Evolutionary conservation across 1,284 basidiomycete genomes (phyloP).

Genomic region (Mixia osmundae): DNA sequence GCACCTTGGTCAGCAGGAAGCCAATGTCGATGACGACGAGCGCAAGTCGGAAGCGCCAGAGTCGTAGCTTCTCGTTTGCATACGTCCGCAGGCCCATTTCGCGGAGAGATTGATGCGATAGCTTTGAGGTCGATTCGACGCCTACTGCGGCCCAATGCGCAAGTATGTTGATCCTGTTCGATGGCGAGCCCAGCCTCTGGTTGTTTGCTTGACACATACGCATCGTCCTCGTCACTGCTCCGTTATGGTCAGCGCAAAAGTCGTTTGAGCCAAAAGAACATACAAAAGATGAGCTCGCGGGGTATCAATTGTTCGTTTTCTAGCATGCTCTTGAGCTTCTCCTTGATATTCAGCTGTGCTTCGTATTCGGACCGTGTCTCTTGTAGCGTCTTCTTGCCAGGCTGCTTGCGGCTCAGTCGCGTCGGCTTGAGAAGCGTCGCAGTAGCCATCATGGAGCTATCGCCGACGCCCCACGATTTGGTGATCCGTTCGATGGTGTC

Average conservation of each 20-base stretch:
- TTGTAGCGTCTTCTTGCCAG: background rate
- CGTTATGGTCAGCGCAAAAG: conserved; percentile 39
- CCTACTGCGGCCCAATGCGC: conserved; percentile 28
- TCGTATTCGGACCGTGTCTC: conserved; percentile 19
- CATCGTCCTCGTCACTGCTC: conserved; percentile 59
- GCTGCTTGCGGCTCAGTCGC: conserved; percentile 11
- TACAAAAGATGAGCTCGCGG: conserved; percentile 15
- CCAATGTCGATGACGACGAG: conserved; percentile 25
- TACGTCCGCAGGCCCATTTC: conserved; percentile 21
- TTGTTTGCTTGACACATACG: conserved; percentile 37
- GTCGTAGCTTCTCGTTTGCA: conserved; percentile 21
- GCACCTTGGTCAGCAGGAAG: conserved; percentile 22
- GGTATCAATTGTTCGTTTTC: conserved; percentile 29
- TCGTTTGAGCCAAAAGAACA: background rate
- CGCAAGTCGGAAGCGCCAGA: conserved; percentile 24
- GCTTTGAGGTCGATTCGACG: conserved; percentile 27
- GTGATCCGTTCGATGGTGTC: conserved; percentile 37
- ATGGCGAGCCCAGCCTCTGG: conserved; percentile 51
- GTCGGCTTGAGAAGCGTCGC: conserved; percentile 18
- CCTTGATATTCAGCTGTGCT: conserved; percentile 27
- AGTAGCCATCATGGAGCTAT: conserved; percentile 39
- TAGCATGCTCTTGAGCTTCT: conserved; percentile 26
- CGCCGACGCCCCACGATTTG: conserved; percentile 49
- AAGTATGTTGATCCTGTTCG: conserved; percentile 57
- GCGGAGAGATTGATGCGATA: conserved; percentile 29